Conservation (phyloP, 2,329 filamentous ascomycete genomes). For the Neoarthrinium moseri region DNA sequence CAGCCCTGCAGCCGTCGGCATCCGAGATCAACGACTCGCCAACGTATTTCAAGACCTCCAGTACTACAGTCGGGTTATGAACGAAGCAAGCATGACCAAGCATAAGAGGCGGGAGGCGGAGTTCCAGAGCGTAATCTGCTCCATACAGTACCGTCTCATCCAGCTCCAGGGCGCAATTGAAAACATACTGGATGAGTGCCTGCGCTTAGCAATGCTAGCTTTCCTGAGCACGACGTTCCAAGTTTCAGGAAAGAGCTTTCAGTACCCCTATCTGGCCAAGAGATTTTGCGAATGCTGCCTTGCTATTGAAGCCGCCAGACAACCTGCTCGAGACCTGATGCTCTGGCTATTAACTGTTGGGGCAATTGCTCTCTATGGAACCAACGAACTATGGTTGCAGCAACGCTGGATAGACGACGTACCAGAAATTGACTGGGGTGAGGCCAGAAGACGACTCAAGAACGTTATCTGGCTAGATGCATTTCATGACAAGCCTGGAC, state of each 20-base stretch:
- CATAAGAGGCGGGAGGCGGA: neutral
- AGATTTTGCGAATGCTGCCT: neutral
- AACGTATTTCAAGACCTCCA: neutral
- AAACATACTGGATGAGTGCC: neutral
- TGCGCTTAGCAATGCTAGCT: neutral
- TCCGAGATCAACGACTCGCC: neutral
- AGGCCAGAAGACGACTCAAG: neutral
- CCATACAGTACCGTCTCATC: neutral
- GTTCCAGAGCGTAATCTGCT: neutral
- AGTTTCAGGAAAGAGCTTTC: neutral
- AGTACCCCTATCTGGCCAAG: neutral
- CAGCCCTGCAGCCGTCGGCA: neutral
- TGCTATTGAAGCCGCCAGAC: neutral
- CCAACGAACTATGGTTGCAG: neutral
- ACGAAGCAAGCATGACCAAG: neutral
- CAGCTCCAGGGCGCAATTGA: neutral
- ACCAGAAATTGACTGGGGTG: neutral
- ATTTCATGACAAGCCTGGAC: neutral
- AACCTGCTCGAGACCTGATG: neutral
- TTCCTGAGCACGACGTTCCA: neutral
- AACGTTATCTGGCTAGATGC: neutral
- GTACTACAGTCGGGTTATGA: neutral
- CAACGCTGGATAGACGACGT: neutral
- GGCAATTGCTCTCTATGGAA: neutral
- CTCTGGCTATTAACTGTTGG: neutral